Conservation (phyloP, 371 early-diverging fungal species). For the Apophysomyces trapeziformis region DNA sequence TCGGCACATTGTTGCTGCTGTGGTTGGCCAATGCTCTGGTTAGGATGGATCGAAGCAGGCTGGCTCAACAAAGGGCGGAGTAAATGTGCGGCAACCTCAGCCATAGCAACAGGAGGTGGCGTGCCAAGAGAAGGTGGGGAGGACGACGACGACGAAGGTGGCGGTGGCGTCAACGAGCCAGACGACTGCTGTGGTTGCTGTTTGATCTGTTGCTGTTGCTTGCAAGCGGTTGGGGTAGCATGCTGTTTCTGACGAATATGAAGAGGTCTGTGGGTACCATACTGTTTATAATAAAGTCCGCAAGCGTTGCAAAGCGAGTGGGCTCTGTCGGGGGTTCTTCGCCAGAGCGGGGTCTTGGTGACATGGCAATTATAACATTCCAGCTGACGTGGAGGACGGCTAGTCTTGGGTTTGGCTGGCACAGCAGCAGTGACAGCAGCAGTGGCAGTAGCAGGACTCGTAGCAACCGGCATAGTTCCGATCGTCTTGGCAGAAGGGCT, state of each 20-base stretch:
- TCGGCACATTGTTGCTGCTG: conserved; percentile 60
- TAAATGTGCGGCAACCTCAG: conserved; percentile 11
- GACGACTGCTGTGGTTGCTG: conserved; percentile 11
- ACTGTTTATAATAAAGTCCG: conserved; percentile 80
- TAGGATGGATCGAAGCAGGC: conserved; percentile 8
- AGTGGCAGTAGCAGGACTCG: conserved; percentile 18
- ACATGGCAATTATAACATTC: conserved; percentile 83
- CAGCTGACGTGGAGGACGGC: conserved; percentile 63
- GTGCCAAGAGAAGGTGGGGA: conserved; percentile 3
- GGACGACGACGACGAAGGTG: conserved; percentile 1
- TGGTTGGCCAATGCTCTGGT: background rate
- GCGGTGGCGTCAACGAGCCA: conserved; percentile 13
- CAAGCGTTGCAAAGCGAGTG: conserved; percentile 87
- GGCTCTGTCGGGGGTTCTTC: conserved; percentile 74
- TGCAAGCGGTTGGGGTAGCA: too few species aligned
- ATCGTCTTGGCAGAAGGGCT: conserved; percentile 13
- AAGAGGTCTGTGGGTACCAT: conserved; percentile 72
- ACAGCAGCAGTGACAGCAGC: background rate
- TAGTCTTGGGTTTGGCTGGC: conserved; percentile 26
- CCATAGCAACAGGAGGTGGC: conserved; percentile 10
- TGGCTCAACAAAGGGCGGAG: conserved; percentile 13
- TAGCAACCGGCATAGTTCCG: conserved; percentile 28
- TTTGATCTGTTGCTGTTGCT: conserved; percentile 21
- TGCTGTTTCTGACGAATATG: conserved; percentile 60
- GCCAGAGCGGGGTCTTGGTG: conserved; percentile 84